Conservation (phyloP, 2,329 filamentous ascomycete genomes). For the Parasarocladium wereldwijsianum region DNA sequence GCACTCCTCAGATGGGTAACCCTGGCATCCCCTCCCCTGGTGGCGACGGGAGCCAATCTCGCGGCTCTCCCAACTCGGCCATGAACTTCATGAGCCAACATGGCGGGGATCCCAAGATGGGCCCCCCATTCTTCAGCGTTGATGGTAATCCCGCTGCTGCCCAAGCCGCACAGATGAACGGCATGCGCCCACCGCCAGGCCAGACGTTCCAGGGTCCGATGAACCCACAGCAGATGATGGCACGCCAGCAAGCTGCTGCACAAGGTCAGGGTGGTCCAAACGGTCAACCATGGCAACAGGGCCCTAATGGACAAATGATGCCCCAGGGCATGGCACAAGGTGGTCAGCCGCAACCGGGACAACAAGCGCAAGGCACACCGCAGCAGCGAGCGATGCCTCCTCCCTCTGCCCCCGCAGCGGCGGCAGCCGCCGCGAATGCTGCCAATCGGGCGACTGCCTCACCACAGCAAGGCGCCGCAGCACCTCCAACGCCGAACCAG, state of each 20-base stretch:
- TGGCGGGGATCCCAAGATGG: conserved; percentile 47
- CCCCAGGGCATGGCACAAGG: conserved; percentile 23
- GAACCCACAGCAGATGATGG: conserved; percentile 47
- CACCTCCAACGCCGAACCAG: conserved; percentile 65
- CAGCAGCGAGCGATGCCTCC: conserved; percentile 58
- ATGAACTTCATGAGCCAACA: conserved; percentile 47
- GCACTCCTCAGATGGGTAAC: conserved; percentile 54
- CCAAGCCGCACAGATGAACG: conserved; percentile 40
- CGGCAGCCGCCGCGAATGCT: conserved; percentile 26
- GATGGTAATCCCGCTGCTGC: conserved; percentile 41
- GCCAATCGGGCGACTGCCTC: conserved; percentile 44
- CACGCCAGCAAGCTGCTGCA: conserved; percentile 19
- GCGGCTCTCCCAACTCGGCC: conserved; percentile 46
- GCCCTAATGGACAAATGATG: conserved; percentile 25
- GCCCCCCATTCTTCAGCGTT: conserved; percentile 42
- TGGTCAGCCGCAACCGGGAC: conserved; percentile 13
- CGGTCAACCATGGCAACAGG: conserved; percentile 24
- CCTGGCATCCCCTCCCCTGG: conserved; percentile 57
- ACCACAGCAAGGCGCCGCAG: conserved; percentile 47
- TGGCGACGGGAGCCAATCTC: conserved; percentile 52
- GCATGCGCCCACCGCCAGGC: conserved; percentile 51
- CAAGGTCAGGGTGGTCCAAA: conserved; percentile 15
- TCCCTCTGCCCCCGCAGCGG: conserved; percentile 40
- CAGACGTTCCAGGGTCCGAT: conserved; percentile 43
- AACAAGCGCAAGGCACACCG: conserved; percentile 49